A percentile compares a stretch with the other conserved stretches of the same genome.
Evolutionary conservation across 768 basidiomycete genomes (phyloP).

Genomic region (Tephrocybe sp.): DNA sequence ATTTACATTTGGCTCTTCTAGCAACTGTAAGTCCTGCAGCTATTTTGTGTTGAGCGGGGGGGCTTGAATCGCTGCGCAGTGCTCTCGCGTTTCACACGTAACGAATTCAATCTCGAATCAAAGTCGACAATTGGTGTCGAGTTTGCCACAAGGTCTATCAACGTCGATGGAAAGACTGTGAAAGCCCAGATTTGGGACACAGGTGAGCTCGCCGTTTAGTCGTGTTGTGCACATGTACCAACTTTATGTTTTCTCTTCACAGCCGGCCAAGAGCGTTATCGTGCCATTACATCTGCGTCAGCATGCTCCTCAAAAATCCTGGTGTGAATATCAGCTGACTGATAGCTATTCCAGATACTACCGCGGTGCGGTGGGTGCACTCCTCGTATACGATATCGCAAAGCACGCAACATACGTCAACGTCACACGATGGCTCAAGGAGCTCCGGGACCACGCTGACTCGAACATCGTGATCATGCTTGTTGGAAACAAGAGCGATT

Average conservation of each 20-base stretch:
- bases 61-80: slow-evolving; percentile 48
- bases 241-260: slow-evolving; percentile 9
- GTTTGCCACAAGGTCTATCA: slow-evolving; percentile 94
- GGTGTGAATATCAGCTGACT: background rate
- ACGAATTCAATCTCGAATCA: slow-evolving; percentile 98
- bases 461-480: slow-evolving; percentile 95
- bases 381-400: slow-evolving; percentile 92
- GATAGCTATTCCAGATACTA: slow-evolving; percentile 68
- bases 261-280: slow-evolving; percentile 98
- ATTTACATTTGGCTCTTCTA: slow-evolving; percentile 25
- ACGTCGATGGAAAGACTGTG: slow-evolving; percentile 94
- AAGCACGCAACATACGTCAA: slow-evolving; percentile 94
- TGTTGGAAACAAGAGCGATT: slow-evolving; percentile 98
- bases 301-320: slow-evolving; percentile 25
- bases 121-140: slow-evolving; percentile 99
- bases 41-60: slow-evolving; percentile 5
- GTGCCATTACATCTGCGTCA: slow-evolving; percentile 95
- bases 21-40: slow-evolving; percentile 55
- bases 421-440: slow-evolving; percentile 95
- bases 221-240: background rate
- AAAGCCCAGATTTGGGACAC: slow-evolving; percentile 99
- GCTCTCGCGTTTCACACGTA: slow-evolving; percentile 98
- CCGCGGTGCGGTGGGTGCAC: slow-evolving; percentile 92
- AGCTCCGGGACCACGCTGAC: slow-evolving; percentile 92
- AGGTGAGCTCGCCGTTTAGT: slow-evolving; percentile 49